Conservation (phyloP, 73 alveolate genomes). For the Tetrahymena thermophila region DNA sequence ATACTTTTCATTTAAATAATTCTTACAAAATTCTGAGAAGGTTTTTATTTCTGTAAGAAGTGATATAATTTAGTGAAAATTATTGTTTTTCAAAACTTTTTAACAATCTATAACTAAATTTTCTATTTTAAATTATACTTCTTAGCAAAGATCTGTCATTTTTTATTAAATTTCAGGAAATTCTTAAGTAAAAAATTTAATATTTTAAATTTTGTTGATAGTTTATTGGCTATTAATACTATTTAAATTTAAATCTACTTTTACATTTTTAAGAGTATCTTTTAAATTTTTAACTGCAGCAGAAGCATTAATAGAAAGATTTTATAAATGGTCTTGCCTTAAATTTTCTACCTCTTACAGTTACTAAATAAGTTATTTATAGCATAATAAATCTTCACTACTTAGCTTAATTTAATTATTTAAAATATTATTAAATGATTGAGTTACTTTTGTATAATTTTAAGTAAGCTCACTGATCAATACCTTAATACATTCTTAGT, state of each 20-base stretch:
- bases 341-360: background rate
- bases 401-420: too few species aligned
- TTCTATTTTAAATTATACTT: background rate
- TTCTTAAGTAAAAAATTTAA: background rate
- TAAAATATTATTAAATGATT: too few species aligned
- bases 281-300: background rate
- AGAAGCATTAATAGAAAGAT: background rate
- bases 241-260: background rate
- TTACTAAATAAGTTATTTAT: background rate
- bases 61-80: too few species aligned
- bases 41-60: background rate
- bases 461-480: background rate
- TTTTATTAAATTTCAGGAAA: background rate
- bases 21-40: background rate
- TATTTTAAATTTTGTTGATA: too few species aligned
- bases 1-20: background rate
- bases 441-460: too few species aligned
- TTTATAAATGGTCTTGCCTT: background rate
- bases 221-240: background rate
- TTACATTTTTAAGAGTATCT: background rate
- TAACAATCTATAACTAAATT: background rate
- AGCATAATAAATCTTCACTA: background rate
- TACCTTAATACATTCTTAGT: background rate
- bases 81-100: background rate
- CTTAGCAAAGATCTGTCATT: too few species aligned